Evolutionary conservation across 768 basidiomycete species (phyloP).

Genomic region (Russula virescens): DNA sequence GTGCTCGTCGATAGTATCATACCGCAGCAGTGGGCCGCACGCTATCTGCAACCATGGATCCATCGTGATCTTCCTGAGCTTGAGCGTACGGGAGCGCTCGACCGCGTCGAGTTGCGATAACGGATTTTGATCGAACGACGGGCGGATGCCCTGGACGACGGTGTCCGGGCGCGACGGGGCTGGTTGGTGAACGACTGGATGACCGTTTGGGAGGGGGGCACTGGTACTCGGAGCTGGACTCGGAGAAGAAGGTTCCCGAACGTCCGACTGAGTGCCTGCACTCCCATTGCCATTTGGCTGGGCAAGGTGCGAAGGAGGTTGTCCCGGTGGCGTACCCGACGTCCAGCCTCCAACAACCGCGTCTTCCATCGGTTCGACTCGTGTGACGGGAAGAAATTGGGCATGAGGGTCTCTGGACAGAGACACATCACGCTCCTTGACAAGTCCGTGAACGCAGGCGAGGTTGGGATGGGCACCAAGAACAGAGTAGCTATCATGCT

Average conservation of each 20-base stretch:
- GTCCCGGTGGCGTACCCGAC: constrained; percentile 27
- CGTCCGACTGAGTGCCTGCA: background rate
- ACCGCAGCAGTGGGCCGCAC: constrained; percentile 86
- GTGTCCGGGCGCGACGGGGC: constrained; percentile 1
- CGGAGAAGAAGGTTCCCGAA: background rate
- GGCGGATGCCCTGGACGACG: background rate
- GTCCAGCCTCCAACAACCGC: constrained; percentile 54
- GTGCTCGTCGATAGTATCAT: constrained; percentile 77
- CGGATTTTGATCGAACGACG: constrained; percentile 29
- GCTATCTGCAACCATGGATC: constrained; percentile 82
- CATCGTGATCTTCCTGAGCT: constrained; percentile 58
- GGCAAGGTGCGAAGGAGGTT: constrained; percentile 39
- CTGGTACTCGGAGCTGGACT: constrained; percentile 5
- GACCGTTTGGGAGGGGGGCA: constrained; percentile 12
- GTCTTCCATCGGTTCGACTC: constrained; percentile 57
- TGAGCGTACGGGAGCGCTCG: constrained; percentile 49
- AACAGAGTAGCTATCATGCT: background rate
- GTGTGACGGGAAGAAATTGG: constrained; percentile 48
- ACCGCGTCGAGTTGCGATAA: constrained; percentile 51
- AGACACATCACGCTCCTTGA: constrained; percentile 24
- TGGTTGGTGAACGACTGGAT: constrained; percentile 3
- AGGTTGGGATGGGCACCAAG: background rate
- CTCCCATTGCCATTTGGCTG: constrained; percentile 41
- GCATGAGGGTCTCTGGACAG: constrained; percentile 44
- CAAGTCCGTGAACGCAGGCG: constrained; percentile 32